Conservation (phyloP, 2,329 filamentous ascomycete species). For the Moelleriella libera region DNA sequence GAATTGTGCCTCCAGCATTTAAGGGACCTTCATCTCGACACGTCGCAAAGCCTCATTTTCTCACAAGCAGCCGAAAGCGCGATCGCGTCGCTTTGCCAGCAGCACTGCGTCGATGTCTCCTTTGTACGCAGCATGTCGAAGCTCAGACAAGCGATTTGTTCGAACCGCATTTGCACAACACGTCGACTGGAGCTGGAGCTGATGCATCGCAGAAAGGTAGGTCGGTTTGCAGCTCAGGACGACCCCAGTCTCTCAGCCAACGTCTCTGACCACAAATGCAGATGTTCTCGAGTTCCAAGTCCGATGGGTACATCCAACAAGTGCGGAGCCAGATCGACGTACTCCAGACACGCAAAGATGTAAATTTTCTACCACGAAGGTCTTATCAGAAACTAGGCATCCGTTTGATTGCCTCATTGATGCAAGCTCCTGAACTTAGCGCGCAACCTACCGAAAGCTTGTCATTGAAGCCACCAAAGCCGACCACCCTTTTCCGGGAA, state of each 20-base stretch:
- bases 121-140: conserved; percentile 19
- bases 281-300: conserved; percentile 21
- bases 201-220: conserved; percentile 35
- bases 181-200: conserved; percentile 37
- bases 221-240: conserved; percentile 1
- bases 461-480: background rate
- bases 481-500: background rate
- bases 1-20: conserved; percentile 27
- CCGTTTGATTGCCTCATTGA: conserved; percentile 24
- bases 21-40: conserved; percentile 14
- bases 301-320: conserved; percentile 25
- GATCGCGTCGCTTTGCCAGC: conserved; percentile 19
- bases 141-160: conserved; percentile 20
- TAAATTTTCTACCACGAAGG: conserved; percentile 15
- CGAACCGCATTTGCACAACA: conserved; percentile 23
- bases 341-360: conserved; percentile 12
- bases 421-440: conserved; percentile 10
- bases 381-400: conserved; percentile 28
- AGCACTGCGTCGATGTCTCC: conserved; percentile 16
- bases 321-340: conserved; percentile 27
- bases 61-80: conserved; percentile 19
- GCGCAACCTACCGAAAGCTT: background rate
- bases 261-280: conserved; percentile 17
- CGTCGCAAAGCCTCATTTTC: conserved; percentile 17
- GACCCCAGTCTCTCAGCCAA: background rate